Evolutionary conservation across 257 asterid genomes (phyloP), one percentile per base, ranked within the genome.

Genomic region (Solanum chiquidenum): DNA sequence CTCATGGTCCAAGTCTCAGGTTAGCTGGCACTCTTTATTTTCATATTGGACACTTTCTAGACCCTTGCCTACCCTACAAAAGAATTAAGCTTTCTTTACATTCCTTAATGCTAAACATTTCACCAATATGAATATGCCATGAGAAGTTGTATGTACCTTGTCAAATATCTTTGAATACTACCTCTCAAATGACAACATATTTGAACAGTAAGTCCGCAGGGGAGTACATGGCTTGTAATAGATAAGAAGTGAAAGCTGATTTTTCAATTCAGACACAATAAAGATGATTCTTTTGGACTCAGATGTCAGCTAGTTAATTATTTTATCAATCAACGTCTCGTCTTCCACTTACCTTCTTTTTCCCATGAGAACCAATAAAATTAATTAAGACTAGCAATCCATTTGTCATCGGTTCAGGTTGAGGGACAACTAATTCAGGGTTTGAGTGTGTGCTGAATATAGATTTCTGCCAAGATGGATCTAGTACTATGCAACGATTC

Each of bases 1-100:
- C 85, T 97, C 99, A 21, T 97, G 99, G 99, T 97, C 99, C 91
- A 97, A 97, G 92, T 96, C 98, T 89, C 98, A 95, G 96, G 99
- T 97, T 87, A 92, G 96, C 84, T 88, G 64, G 77, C 89, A 20
- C 75, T 77, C 69, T 83, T 83, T 31, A 42, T 79, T 84, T 75
- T 31, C 68, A 37, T 74, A 88, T 86, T 58, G 82, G 66, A 31
- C 68, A 46, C 68, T 16, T 58, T 86, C 58, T 49, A 83, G 62
- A 12, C 55, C 46, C 60, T 49, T 76, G 87, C 35, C 34, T 37
- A 83, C 79, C 80, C 44, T 82, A 34, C 83, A 42, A 58, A 12
- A 89, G 55, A 77, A 35, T 80, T 35, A 73, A 55, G 35, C 58
- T 14, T 46, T 73, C 31, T 86, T 68, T 31, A 82, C 86, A 29